phyloP scores from a whole-genome alignment of 2,329 filamentous ascomycete genomes.

The Trichophyton rubrum region DNA sequence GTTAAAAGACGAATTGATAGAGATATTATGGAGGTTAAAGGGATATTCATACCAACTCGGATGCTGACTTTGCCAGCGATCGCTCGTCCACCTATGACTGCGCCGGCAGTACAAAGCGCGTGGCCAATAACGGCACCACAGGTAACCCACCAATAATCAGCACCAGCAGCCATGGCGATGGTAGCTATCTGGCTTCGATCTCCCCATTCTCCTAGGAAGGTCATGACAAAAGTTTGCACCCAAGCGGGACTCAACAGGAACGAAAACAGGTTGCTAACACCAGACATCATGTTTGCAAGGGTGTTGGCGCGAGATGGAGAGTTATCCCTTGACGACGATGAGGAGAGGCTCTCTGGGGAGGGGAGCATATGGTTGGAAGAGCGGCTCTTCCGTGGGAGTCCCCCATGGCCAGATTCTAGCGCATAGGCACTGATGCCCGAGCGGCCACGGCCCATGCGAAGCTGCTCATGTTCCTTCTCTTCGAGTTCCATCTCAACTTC shows the following conservation, averaged over 20 bases:
- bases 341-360: slow-evolving; percentile 68
- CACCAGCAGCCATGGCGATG: slow-evolving; percentile 94
- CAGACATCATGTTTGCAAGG: slow-evolving; percentile 40
- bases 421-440: slow-evolving; percentile 62
- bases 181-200: slow-evolving; percentile 96
- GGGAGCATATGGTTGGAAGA: slow-evolving; percentile 59
- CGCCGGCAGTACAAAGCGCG: slow-evolving; percentile 76
- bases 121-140: slow-evolving; percentile 78
- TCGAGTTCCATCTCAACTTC: slow-evolving; percentile 91
- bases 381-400: slow-evolving; percentile 50
- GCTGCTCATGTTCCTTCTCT: slow-evolving; percentile 72
- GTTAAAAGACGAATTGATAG: slow-evolving; percentile 6
- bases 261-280: slow-evolving; percentile 74
- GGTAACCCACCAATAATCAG: slow-evolving; percentile 99
- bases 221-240: slow-evolving; percentile 99
- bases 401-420: slow-evolving; percentile 65
- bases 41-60: slow-evolving; percentile 66
- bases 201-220: slow-evolving; percentile 95
- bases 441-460: slow-evolving; percentile 52
- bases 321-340: slow-evolving; percentile 53
- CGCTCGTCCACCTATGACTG: slow-evolving; percentile 81
- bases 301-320: slow-evolving; percentile 38
- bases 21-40: background rate
- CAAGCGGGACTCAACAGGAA: slow-evolving; percentile 86
- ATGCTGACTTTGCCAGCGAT: slow-evolving; percentile 90